Evolutionary conservation across 495 filamentous ascomycete genomes (phyloP).

Genomic region (Penicillium antarcticum): DNA sequence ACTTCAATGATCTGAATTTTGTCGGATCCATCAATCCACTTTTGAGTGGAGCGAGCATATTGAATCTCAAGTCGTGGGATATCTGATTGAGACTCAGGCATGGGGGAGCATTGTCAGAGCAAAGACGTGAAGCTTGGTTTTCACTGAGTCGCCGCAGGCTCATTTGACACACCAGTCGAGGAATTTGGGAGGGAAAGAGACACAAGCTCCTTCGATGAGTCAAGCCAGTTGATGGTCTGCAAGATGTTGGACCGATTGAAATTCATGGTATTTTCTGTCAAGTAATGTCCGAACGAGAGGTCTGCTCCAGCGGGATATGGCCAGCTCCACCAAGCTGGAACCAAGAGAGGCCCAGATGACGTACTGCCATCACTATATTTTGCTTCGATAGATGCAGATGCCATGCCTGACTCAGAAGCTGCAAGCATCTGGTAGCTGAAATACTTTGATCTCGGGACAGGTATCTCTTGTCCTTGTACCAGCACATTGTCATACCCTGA

Average conservation of each 20-base stretch:
- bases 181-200: slow-evolving; percentile 37
- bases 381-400: slow-evolving; percentile 42
- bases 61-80: slow-evolving; percentile 34
- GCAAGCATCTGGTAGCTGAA: slow-evolving; percentile 49
- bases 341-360: slow-evolving; percentile 38
- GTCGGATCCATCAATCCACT: slow-evolving; percentile 39
- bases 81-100: not conserved
- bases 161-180: slow-evolving; percentile 13
- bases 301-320: slow-evolving; percentile 49
- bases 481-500: slow-evolving; percentile 43
- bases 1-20: slow-evolving; percentile 51
- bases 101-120: slow-evolving; percentile 21
- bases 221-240: slow-evolving; percentile 44
- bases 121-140: slow-evolving; percentile 25
- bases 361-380: slow-evolving; percentile 44
- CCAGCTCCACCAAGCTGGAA: slow-evolving; percentile 46
- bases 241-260: slow-evolving; percentile 54
- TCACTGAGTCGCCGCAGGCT: slow-evolving; percentile 14
- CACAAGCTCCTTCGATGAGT: slow-evolving; percentile 41
- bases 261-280: slow-evolving; percentile 40
- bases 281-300: slow-evolving; percentile 46
- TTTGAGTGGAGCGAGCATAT: slow-evolving; percentile 51
- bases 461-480: slow-evolving; percentile 38
- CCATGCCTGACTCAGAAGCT: slow-evolving; percentile 40
- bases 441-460: slow-evolving; percentile 29